phyloP scores from a whole-genome alignment of 192 early-diverging fungal species.

The Podochytrium sp. region DNA sequence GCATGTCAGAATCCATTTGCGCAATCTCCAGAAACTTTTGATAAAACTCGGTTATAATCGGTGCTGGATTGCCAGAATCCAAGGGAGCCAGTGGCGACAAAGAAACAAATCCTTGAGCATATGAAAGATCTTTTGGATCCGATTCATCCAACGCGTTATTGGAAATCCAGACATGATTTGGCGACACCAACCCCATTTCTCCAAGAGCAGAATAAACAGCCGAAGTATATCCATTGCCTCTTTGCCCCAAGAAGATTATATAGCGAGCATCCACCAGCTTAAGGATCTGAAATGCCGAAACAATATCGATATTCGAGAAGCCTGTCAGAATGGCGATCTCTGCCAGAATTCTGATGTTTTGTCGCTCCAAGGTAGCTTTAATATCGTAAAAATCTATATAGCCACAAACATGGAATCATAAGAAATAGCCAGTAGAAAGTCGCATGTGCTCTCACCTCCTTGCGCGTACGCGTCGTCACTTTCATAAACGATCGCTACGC shows the following conservation, averaged over 20 bases:
- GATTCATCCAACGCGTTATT: too few relatives aligned
- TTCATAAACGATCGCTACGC: constrained; percentile 4
- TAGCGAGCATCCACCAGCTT: not conserved
- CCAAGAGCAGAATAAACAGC: not conserved
- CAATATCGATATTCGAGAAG: not conserved
- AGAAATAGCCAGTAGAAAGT: too few relatives aligned
- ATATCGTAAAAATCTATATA: not conserved
- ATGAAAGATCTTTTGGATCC: too few relatives aligned
- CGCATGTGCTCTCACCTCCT: not conserved
- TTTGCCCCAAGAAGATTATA: not conserved
- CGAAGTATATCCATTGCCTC: not conserved
- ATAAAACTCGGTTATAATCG: not conserved
- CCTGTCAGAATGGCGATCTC: not conserved
- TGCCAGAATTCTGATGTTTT: not conserved
- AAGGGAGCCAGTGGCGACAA: not conserved
- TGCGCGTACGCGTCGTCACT: not conserved
- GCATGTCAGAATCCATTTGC: not conserved
- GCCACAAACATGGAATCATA: not conserved
- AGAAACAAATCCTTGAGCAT: too few relatives aligned
- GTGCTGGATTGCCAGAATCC: too few relatives aligned
- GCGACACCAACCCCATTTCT: not conserved
- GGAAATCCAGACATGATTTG: not conserved
- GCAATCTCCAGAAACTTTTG: not conserved
- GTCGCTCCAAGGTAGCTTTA: not conserved
- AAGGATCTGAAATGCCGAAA: not conserved